phyloP scores from a whole-genome alignment of 1,139 yeast genomes.

The Scheffersomyces stambukii region DNA sequence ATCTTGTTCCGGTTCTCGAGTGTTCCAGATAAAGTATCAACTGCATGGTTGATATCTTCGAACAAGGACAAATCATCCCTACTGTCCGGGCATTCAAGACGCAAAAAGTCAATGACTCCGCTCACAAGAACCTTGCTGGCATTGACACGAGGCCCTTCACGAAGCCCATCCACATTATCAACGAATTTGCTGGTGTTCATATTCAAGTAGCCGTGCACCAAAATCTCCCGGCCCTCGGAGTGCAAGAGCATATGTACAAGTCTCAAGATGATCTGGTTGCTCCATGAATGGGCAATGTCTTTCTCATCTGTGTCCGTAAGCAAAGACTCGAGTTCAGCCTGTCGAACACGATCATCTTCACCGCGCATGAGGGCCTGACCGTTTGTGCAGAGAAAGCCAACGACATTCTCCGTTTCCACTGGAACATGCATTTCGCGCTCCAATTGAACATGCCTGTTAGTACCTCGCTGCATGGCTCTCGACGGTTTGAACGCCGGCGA shows the following conservation, averaged over 20 bases:
- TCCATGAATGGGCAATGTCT: constrained; percentile 29
- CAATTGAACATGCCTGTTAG: constrained; percentile 33
- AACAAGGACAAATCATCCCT: constrained; percentile 19
- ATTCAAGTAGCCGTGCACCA: constrained; percentile 51
- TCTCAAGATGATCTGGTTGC: constrained; percentile 26
- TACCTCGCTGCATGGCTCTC: constrained; percentile 36
- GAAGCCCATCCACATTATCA: constrained; percentile 7
- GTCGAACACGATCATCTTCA: constrained; percentile 33
- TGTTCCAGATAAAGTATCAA: background rate
- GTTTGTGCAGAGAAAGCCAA: constrained; percentile 2
- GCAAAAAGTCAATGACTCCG: constrained; percentile 58
- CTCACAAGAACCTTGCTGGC: constrained; percentile 42
- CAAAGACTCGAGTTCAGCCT: constrained; percentile 27
- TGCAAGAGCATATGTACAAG: constrained; percentile 34
- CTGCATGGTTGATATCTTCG: constrained; percentile 17
- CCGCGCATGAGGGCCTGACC: constrained; percentile 8
- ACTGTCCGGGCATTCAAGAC: constrained; percentile 13
- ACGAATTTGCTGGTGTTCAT: constrained; percentile 21
- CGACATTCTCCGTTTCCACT: constrained; percentile 14
- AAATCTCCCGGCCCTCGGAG: constrained; percentile 59
- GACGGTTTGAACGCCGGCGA: constrained; percentile 22
- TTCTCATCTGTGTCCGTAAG: too few relatives aligned
- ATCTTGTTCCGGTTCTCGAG: too few relatives aligned
- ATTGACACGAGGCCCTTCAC: constrained; percentile 1
- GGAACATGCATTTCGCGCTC: constrained; percentile 39